These are phyloP conservation scores for Debaryomyces subglobosus DNA, from an alignment of 1,139 yeast species.

Conservation along the genomic window DNA sequence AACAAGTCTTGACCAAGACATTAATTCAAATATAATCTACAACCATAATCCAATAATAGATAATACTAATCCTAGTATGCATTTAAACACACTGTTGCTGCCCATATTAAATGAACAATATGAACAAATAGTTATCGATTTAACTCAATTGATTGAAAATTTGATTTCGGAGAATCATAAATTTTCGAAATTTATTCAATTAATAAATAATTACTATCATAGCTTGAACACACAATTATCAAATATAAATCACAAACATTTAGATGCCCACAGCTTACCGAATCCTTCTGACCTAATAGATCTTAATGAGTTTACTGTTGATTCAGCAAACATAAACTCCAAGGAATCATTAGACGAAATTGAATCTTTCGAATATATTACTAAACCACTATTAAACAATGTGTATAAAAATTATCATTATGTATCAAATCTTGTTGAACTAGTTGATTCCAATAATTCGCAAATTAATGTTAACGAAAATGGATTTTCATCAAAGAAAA, in stretches of 20 bases:
- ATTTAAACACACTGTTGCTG: slow-evolving; percentile 13
- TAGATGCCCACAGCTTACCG: slow-evolving; percentile 22
- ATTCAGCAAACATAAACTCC: slow-evolving; percentile 19
- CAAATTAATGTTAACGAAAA: slow-evolving; percentile 10
- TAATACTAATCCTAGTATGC: slow-evolving; percentile 20
- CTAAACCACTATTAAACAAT: slow-evolving; percentile 38
- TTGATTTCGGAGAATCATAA: slow-evolving; percentile 44
- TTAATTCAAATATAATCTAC: slow-evolving; percentile 32
- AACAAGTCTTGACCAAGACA: slow-evolving; percentile 8
- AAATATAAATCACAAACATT: slow-evolving; percentile 19
- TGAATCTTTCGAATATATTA: slow-evolving; percentile 40
- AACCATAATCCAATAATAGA: slow-evolving; percentile 39
- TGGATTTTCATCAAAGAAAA: slow-evolving; percentile 15
- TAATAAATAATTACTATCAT: slow-evolving; percentile 32
- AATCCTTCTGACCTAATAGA: slow-evolving; percentile 42
- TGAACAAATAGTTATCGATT: slow-evolving; percentile 40
- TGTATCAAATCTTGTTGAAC: slow-evolving; percentile 26
- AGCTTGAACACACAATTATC: slow-evolving; percentile 28
- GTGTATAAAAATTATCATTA: slow-evolving; percentile 34
- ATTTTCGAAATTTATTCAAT: slow-evolving; percentile 36
- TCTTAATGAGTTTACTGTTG: slow-evolving; percentile 15
- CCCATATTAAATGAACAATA: slow-evolving; percentile 36
- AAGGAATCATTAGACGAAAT: slow-evolving; percentile 33
- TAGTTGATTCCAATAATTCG: slow-evolving; percentile 15
- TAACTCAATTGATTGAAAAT: slow-evolving; percentile 43